Evolutionary conservation across 2,329 filamentous ascomycete species (phyloP).

Genomic region (Akanthomyces muscarius): DNA sequence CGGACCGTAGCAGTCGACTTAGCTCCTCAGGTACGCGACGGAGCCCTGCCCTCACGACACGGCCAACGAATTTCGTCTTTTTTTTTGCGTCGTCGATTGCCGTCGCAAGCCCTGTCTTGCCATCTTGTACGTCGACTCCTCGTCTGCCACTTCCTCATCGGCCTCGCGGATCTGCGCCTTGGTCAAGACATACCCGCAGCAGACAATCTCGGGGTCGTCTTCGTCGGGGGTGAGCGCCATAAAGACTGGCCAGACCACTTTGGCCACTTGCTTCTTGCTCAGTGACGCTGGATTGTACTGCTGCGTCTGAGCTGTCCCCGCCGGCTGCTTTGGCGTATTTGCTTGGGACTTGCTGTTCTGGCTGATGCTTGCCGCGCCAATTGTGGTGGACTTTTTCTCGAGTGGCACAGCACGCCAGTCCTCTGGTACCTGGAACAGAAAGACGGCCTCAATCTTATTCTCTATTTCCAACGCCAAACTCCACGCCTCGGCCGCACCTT

Average conservation of each 20-base stretch:
- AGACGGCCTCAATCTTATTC: background rate
- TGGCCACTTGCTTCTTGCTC: background rate
- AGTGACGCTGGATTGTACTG: background rate
- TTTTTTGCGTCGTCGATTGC: background rate
- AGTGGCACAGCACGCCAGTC: background rate
- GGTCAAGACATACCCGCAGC: conserved; percentile 4
- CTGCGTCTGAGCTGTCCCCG: background rate
- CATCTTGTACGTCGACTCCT: background rate
- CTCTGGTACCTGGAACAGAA: background rate
- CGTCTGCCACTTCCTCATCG: background rate
- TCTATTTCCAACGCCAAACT: background rate
- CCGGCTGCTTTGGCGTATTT: background rate
- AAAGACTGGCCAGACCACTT: background rate
- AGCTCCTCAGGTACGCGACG: background rate
- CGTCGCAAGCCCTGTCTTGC: background rate
- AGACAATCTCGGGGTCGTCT: background rate
- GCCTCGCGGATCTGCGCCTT: background rate
- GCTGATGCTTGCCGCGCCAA: too few species aligned
- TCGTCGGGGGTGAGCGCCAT: background rate
- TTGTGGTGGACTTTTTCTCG: too few species aligned
- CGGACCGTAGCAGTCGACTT: background rate
- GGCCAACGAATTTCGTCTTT: background rate
- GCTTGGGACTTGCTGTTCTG: background rate
- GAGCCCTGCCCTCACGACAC: background rate
- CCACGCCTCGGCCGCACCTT: background rate